A percentile compares a stretch with the other conserved stretches of the same genome.
phyloP scores from a whole-genome alignment of 192 early-diverging fungal species.

The Backusella mclennaniae region DNA sequence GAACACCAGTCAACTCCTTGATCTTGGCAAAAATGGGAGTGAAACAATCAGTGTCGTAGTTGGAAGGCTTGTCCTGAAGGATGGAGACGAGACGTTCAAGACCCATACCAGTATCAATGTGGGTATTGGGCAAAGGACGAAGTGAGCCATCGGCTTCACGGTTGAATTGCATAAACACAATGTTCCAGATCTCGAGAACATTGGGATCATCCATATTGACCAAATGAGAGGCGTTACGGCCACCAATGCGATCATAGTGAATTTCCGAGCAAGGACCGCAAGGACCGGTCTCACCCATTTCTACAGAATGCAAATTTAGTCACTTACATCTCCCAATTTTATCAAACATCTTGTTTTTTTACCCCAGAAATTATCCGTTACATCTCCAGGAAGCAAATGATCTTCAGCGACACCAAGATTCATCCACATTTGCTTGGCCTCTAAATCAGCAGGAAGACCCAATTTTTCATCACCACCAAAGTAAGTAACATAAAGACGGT shows the following conservation, averaged over 20 bases:
- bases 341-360: too few relatives aligned
- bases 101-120: slow-evolving; percentile 98
- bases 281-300: slow-evolving; percentile 97
- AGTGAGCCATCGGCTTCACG: slow-evolving; percentile 88
- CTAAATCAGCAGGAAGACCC: slow-evolving; percentile 81
- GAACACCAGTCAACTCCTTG: slow-evolving; percentile 82
- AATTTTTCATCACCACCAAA: slow-evolving; percentile 88
- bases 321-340: too few relatives aligned
- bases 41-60: slow-evolving; percentile 98
- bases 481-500: slow-evolving; percentile 95
- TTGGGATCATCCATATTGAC: slow-evolving; percentile 98
- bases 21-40: slow-evolving; percentile 80
- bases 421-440: slow-evolving; percentile 91
- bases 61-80: slow-evolving; percentile 91
- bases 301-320: slow-evolving; percentile 32
- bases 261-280: slow-evolving; percentile 99
- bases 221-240: slow-evolving; percentile 80
- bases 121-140: slow-evolving; percentile 89
- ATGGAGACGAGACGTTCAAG: slow-evolving; percentile 94
- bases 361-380: slow-evolving; percentile 98
- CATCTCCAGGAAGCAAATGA: slow-evolving; percentile 83
- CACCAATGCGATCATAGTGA: slow-evolving; percentile 96
- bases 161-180: slow-evolving; percentile 99
- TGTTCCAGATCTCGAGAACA: slow-evolving; percentile 98
- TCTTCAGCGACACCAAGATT: slow-evolving; percentile 82